Evolutionary conservation across 257 asterid species (phyloP), one percentile per base, ranked within the genome.

Genomic region (Solanum habrochaites): DNA sequence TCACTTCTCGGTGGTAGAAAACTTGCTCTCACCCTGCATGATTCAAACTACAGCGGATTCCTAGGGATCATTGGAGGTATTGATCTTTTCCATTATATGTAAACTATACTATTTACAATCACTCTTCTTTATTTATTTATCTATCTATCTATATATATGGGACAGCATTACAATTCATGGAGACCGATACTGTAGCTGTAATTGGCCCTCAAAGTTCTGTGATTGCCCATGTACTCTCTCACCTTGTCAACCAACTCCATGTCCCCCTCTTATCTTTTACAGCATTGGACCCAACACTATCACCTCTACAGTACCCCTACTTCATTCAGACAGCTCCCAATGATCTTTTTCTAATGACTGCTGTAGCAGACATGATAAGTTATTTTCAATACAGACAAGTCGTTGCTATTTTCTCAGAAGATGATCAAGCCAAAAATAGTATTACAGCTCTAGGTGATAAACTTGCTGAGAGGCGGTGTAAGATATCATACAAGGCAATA

Each of bases 181-280:
- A 92, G 93, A 87, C 93, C 18, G 88, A 96, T 37, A 93, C 93
- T 0, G 93, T 93, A 35, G 99, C 99, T 27, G 92, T 96, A 72
- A 93, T 96, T 78, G 98, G 99, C 56, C 99, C 99, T 69, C 99
- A 96, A 89, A 86, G 87, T 77, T 94, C 98, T n/a, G 92, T 90
- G 31, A 90, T 93, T 94, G 99, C 99, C 27, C 98, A 94, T 82
- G 91, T 90, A 71, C 93, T 96, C 12, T 95, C 99, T 27, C 98
- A 95, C 91, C 92, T 95, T 47, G 95, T 95, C 27, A 96, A 93
- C 16, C 95, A 94, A 86, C 98, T 96, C 91, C 98, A 94, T 66
- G 93, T 94, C 84, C 99, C 99, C 0, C 90, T 96, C 92, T 88
- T 96, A 81, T 96, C 98, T 49, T 96, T 96, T 87, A 93, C 99